Evolutionary conservation across 2,329 filamentous ascomycete genomes (phyloP).

Genomic region (Colletotrichum sp.): DNA sequence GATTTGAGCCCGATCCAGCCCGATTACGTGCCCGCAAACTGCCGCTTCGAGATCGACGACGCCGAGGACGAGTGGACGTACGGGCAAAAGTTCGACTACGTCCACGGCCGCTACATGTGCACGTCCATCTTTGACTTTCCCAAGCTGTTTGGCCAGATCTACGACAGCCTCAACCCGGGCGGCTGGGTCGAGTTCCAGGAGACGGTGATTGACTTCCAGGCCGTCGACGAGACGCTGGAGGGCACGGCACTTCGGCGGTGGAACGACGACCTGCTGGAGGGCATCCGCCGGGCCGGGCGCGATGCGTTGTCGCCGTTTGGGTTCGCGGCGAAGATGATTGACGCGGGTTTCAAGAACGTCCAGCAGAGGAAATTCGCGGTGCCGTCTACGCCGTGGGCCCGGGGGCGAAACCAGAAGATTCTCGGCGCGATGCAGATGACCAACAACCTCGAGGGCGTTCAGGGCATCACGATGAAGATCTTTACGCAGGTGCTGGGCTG

Average conservation of each 20-base stretch:
- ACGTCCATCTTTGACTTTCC: slow-evolving; percentile 39
- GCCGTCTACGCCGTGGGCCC: slow-evolving; percentile 40
- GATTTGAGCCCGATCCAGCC: slow-evolving; percentile 47
- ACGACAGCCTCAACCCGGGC: slow-evolving; percentile 41
- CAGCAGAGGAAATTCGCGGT: slow-evolving; percentile 32
- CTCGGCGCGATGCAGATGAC: slow-evolving; percentile 39
- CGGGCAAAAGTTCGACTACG: slow-evolving; percentile 9
- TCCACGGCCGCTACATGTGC: slow-evolving; percentile 28
- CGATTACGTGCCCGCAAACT: slow-evolving; percentile 41
- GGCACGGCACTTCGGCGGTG: slow-evolving; percentile 34
- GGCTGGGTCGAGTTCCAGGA: slow-evolving; percentile 53
- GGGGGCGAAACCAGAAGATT: slow-evolving; percentile 38
- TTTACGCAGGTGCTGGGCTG: slow-evolving; percentile 35
- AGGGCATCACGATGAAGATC: slow-evolving; percentile 35
- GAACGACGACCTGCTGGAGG: slow-evolving; percentile 37
- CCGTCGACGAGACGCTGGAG: slow-evolving; percentile 49
- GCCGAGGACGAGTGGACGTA: slow-evolving; percentile 28
- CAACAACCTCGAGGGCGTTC: slow-evolving; percentile 35
- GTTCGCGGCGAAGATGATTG: slow-evolving; percentile 40
- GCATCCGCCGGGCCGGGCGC: slow-evolving; percentile 41
- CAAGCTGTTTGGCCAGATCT: slow-evolving; percentile 38
- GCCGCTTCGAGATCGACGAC: slow-evolving; percentile 45
- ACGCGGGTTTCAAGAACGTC: slow-evolving; percentile 40
- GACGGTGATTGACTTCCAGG: slow-evolving; percentile 74
- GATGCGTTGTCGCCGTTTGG: slow-evolving; percentile 38